These are phyloP conservation scores for Parastagonospora avenae DNA, from an alignment of 2,329 filamentous ascomycete genomes.

Conservation along the genomic window DNA sequence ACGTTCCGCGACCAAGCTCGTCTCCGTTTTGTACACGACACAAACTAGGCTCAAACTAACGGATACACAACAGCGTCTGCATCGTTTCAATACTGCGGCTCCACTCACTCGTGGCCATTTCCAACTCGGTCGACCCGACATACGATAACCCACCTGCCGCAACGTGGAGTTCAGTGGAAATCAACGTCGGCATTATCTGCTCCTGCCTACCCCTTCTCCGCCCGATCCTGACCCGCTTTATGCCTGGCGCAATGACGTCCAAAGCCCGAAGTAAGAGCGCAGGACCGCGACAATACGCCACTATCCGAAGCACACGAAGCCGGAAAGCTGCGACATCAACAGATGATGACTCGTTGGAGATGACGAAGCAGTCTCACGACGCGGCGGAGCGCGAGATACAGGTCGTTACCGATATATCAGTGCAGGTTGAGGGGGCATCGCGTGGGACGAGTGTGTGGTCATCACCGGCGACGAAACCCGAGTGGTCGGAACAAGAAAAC, in stretches of 20 bases:
- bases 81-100: conserved; percentile 43
- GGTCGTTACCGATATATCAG: conserved; percentile 29
- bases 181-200: conserved; percentile 42
- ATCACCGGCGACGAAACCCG: conserved; percentile 1
- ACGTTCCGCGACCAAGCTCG: neutral
- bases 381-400: conserved; percentile 24
- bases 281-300: conserved; percentile 9
- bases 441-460: conserved; percentile 11
- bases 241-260: conserved; percentile 30
- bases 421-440: conserved; percentile 20
- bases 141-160: conserved; percentile 42
- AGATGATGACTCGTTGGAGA: conserved; percentile 9
- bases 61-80: conserved; percentile 32
- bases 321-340: conserved; percentile 4
- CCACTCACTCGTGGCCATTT: conserved; percentile 39
- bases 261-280: conserved; percentile 9
- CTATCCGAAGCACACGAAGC: conserved; percentile 15
- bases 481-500: conserved; percentile 2
- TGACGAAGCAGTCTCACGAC: conserved; percentile 8
- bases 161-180: conserved; percentile 37
- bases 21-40: neutral
- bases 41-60: neutral
- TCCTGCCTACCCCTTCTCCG: conserved; percentile 39
- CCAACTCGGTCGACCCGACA: conserved; percentile 33
- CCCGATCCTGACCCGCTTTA: conserved; percentile 29